A percentile compares a stretch with the other conserved stretches of the same genome.
phyloP scores from a whole-genome alignment of 257 asterid genomes.

The Solanum sitiens region DNA sequence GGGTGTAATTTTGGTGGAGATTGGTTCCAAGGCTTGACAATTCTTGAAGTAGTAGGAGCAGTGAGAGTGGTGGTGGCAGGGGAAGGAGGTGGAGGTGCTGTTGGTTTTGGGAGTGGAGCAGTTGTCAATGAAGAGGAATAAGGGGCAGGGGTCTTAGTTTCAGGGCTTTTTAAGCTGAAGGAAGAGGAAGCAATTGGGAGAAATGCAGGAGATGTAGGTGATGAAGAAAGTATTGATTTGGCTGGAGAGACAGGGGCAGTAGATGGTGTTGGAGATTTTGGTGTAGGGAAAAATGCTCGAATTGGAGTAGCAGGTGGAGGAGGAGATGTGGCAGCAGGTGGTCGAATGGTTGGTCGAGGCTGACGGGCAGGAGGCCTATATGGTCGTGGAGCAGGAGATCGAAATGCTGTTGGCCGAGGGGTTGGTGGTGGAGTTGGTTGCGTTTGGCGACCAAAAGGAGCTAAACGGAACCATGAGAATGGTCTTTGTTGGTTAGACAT shows the following conservation, averaged over 20 bases:
- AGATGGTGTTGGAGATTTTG: slow-evolving; percentile 14
- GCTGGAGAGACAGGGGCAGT: slow-evolving; percentile 11
- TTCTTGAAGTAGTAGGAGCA: slow-evolving; percentile 10
- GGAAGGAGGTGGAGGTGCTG: not conserved
- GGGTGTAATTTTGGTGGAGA: slow-evolving; percentile 25
- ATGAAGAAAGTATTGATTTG: not conserved
- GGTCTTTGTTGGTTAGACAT: slow-evolving; percentile 1
- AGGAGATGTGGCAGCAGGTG: not conserved
- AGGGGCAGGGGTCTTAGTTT: not conserved
- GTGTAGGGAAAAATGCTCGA: not conserved
- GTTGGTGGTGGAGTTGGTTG: not conserved
- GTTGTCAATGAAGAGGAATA: slow-evolving; percentile 10
- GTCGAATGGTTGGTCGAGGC: not conserved
- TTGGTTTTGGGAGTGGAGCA: slow-evolving; percentile 14
- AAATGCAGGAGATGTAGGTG: slow-evolving; percentile 2
- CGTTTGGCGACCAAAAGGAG: not conserved
- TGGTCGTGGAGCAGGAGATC: not conserved
- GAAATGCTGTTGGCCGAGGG: not conserved
- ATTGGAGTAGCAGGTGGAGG: not conserved
- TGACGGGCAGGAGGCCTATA: not conserved
- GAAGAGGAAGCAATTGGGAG: not conserved
- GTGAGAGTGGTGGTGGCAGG: not conserved
- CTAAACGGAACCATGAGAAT: slow-evolving; percentile 1
- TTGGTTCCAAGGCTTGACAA: slow-evolving; percentile 15
- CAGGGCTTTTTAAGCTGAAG: slow-evolving; percentile 7